Evolutionary conservation across 2,329 filamentous ascomycete genomes (phyloP), one percentile per base, ranked within the genome.

Genomic region (Nannizziopsis arthrosporioides): DNA sequence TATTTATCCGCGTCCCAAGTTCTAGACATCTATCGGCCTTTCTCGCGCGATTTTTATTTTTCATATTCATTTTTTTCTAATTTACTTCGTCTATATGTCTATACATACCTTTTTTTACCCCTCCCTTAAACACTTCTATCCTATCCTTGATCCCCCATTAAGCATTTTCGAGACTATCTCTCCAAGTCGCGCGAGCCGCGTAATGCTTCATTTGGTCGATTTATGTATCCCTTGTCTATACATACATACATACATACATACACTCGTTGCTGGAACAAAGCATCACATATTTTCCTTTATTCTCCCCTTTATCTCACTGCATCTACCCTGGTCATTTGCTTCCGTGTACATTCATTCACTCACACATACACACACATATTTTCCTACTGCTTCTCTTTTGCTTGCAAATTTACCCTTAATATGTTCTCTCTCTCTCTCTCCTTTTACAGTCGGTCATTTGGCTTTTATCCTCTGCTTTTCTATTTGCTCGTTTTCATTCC

Each of bases 391-490:
- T 34, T 42, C 48, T 27, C 22, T 27, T 27, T 7, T 27, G 22
- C 22, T 27, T 27, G 22, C 22, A 27, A 27, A 27, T 27, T 27
- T 27, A 27, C 22, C 22, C 22, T 27, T 27, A 27, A 27, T 27
- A 27, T 27, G 37, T 41, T 36, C 46, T 22, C 39, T 37, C 31
- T 22, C 38, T 43, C 37, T 30, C 2, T 44, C 27, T 51, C 42
- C 44, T 43, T 49, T 49, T 45, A 49, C 50, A 52, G 52, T 52
- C 53, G 18, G 12, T 47, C 31, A 30, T 39, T 47, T 47, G 31
- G 38, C 35, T 30, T 42, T 42, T 41, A 3, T 36, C 15, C 34
- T 36, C 15, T 55, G 57, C 51, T 53, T 54, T 55, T 53, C 40
- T 14, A 31, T 39, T n/a, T n/a, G n/a, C n/a, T n/a, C n/a, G n/a